Evolutionary conservation across 2,329 filamentous ascomycete genomes (phyloP), one percentile per base, ranked within the genome.

Genomic region (Alternaria sp.): DNA sequence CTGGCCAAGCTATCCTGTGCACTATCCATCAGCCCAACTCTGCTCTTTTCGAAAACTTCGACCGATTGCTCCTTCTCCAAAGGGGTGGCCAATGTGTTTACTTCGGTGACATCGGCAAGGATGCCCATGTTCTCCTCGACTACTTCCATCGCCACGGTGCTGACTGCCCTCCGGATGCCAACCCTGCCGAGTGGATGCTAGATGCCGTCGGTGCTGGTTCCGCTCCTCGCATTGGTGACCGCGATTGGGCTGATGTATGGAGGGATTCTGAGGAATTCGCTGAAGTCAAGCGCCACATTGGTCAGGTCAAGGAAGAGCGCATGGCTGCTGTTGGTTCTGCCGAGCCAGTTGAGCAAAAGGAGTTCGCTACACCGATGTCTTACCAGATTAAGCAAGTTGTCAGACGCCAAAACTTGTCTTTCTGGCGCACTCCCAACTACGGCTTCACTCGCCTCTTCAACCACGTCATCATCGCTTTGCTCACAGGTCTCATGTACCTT

Each of bases 11-110:
- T 10, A 93, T 97, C 69, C 86, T 97, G 4, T 96, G 93, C 81
- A 97, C 93, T 0, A 97, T 97, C 67, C 93, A 97, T 78, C 93
- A 97, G 77, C 93, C 93, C 2, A 95, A 93, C 69, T 91, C 92
- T 15, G 89, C 92, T 0, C 85, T 97, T 0, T 97, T 97, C 70
- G 92, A 96, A 78, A 91, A 93, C 79, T 97, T 97, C 69, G 93
- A 97, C 76, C 87, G 93, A 12, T 85, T 97, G 2, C 83, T 97
- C 6, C 85, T 97, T 3, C 85, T 97, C 3, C 89, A 95, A 79
- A 86, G 87, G 44, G 93, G 93, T 63, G 93, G 93, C 5, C 86
- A 90, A 58, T 92, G 91, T 50, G 92, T 96, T 54, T 97, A 97
- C 82, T 95, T 96, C 73, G 93, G 93, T 19, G 90, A 94, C 62